Evolutionary conservation across 164 flowering plant species (phyloP).

Genomic region (Nymphaea thermarum): DNA sequence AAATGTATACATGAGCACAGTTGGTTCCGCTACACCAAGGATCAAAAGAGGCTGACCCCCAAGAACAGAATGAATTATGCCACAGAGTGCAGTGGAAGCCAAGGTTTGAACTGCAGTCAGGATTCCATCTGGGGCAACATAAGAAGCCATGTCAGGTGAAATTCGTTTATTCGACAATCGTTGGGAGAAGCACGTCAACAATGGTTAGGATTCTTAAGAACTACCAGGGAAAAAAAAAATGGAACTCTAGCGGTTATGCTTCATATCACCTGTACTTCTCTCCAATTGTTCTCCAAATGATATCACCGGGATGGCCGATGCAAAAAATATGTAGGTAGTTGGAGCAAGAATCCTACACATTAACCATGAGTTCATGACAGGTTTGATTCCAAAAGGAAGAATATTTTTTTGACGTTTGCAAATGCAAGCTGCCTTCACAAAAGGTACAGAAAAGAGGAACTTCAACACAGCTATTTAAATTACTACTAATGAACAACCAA

Average conservation of each 20-base stretch:
- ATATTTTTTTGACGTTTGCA: background rate
- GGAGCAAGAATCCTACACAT: constrained; percentile 21
- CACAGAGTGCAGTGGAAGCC: constrained; percentile 89
- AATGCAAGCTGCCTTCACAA: too few relatives aligned
- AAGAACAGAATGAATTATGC: constrained; percentile 82
- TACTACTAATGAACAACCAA: background rate
- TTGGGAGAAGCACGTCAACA: background rate
- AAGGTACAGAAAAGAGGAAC: too few relatives aligned
- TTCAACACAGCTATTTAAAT: background rate
- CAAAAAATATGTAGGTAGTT: constrained; percentile 89
- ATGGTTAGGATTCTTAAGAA: background rate
- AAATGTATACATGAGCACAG: constrained; percentile 96
- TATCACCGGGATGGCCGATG: constrained; percentile 94
- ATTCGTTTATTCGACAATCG: background rate
- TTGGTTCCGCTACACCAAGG: constrained; percentile 97
- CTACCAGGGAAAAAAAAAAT: background rate
- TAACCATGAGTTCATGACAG: background rate
- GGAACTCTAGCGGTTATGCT: background rate
- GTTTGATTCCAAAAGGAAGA: background rate
- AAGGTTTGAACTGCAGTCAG: constrained; percentile 94
- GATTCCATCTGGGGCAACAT: constrained; percentile 58
- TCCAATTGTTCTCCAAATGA: constrained; percentile 95
- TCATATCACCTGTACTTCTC: constrained; percentile 58
- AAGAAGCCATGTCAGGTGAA: background rate
- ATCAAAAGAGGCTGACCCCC: constrained; percentile 97